Conservation (phyloP, 371 early-diverging fungal genomes). For the Actinomortierella wolfii region DNA sequence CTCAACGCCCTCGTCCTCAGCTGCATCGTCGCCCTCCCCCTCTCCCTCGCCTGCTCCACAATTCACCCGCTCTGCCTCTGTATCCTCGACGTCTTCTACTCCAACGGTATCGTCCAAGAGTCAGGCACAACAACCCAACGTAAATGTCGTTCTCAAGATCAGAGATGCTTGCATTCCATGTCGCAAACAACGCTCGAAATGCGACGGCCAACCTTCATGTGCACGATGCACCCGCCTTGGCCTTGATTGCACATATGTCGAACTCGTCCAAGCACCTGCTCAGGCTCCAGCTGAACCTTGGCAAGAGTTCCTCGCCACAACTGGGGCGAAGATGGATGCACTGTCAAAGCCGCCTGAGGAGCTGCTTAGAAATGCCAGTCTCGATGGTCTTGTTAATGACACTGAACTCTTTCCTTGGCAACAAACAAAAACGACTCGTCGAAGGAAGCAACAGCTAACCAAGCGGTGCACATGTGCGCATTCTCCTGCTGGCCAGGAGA, state of each 20-base stretch:
- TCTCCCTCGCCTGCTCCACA: background rate
- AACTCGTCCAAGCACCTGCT: constrained; percentile 34
- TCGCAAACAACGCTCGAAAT: constrained; percentile 45
- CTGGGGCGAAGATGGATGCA: constrained; percentile 40
- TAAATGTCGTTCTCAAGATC: constrained; percentile 34
- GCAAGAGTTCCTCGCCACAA: constrained; percentile 44
- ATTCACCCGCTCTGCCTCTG: background rate
- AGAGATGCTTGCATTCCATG: constrained; percentile 45
- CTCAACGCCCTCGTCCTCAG: too few species aligned
- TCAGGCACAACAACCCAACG: too few species aligned
- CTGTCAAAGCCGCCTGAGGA: constrained; percentile 23
- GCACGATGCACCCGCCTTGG: constrained; percentile 42
- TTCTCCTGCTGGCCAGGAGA: constrained; percentile 43
- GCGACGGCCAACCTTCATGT: constrained; percentile 44
- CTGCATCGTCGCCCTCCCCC: background rate
- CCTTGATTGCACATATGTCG: constrained; percentile 45
- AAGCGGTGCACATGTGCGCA: constrained; percentile 32
- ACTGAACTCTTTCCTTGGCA: constrained; percentile 40
- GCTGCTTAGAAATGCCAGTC: constrained; percentile 24
- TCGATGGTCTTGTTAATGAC: constrained; percentile 19
- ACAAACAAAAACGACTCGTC: constrained; percentile 30
- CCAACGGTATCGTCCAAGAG: too few species aligned
- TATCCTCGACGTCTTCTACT: too few species aligned
- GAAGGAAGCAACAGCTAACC: constrained; percentile 24
- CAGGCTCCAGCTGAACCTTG: constrained; percentile 37